Base-by-base conservation (phyloP, 768 basidiomycete species). In the Pulveroboletus frians region DNA sequence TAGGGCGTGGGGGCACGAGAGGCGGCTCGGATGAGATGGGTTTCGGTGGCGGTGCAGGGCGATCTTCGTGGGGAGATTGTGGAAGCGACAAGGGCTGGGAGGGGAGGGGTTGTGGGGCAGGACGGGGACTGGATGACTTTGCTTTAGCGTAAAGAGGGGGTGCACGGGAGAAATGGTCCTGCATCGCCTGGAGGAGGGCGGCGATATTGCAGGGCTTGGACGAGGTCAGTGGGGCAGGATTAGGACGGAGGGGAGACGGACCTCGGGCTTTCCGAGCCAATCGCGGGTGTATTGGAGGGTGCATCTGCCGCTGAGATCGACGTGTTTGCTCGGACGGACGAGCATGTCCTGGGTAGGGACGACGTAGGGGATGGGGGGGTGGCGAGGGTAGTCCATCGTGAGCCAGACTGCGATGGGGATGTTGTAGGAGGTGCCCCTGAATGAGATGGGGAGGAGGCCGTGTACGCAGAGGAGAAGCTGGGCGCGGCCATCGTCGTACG, bases 391-490 rank as follows among this genome's bases (percentile, higher is more conserved):
- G 36, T 90, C 88, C 44, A 77, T 76, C 3, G 92, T 77, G 36
- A 98, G 57, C 93, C 94, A 98, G 52, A 95, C 57, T 11, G 88
- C 82, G 58, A 99, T 69, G 4, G 96, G 96, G 59, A 98, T 97
- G 67, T 99, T 92, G 75, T 99, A 99, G 2, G 85, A 75, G 1
- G 81, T 71, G 1, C 74, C 69, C 42, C 86, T 78, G 71, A 82
- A 95, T 0, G 78, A 68, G 57, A 99, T 96, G 4, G 92, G 93
- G 1, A 99, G 74, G 5, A 97, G 79, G 9, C 96, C 96, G 62
- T 96, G 89, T 3, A 95, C 59, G 55, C 91, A 92, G 49, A 98
- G 83, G 23, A 99, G 78, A 15, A 97, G 76, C 61, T 94, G 92
- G 0, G 91, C 85, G 32, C 95, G 83, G 40, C 96, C 96, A 56